Evolutionary conservation across 2,329 filamentous ascomycete genomes (phyloP).

Genomic region (Fusarium irregulare): DNA sequence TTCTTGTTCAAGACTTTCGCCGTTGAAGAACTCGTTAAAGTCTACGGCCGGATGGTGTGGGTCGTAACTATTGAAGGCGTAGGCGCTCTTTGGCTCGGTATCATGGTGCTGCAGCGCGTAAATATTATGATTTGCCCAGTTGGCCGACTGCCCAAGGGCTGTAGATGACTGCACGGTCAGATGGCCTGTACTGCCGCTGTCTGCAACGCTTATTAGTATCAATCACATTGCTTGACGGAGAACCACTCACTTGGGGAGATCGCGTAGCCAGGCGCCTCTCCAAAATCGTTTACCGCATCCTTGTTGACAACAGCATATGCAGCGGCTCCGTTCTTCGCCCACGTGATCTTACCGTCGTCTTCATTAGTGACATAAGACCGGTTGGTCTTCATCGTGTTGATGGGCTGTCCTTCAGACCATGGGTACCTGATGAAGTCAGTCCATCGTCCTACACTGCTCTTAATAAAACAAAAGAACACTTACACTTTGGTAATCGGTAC

Average conservation of each 20-base stretch:
- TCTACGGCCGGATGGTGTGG: constrained; percentile 54
- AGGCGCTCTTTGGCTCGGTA: constrained; percentile 59
- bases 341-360: constrained; percentile 59
- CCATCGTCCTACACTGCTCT: accelerated
- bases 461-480: not conserved
- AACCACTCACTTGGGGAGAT: constrained; percentile 21
- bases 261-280: constrained; percentile 61
- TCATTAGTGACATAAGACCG: constrained; percentile 57
- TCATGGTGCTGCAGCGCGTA: constrained; percentile 64
- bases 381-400: constrained; percentile 65
- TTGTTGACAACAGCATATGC: constrained; percentile 64
- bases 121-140: constrained; percentile 63
- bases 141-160: constrained; percentile 57
- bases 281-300: constrained; percentile 60
- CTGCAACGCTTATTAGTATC: not conserved
- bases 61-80: constrained; percentile 59
- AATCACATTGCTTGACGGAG: too few relatives aligned
- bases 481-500: constrained; percentile 35
- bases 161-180: constrained; percentile 62
- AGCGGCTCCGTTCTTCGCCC: constrained; percentile 59
- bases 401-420: constrained; percentile 59
- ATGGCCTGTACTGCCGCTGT: constrained; percentile 46
- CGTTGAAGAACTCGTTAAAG: constrained; percentile 26
- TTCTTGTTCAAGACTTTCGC: constrained; percentile 27
- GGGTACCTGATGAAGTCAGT: constrained; percentile 40